Percentiles rank a stretch among this genome's conserved stretches.
phyloP scores from a whole-genome alignment of 2,329 filamentous ascomycete species.

The Talaromyces islandicus region DNA sequence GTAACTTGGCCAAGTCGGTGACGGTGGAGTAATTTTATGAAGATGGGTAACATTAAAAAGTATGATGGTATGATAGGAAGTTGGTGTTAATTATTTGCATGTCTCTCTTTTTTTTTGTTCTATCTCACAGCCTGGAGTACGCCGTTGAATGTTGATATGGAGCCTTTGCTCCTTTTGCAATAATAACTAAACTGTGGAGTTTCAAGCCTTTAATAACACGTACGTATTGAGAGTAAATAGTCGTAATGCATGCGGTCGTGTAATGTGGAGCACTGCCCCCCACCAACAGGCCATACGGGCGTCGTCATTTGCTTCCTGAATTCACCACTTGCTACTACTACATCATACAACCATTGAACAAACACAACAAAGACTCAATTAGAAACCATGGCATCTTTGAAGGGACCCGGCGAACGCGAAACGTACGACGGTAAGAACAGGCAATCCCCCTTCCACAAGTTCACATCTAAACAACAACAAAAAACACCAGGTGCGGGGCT shows the following conservation, averaged over 20 bases:
- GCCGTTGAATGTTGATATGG: neutral
- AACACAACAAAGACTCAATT: neutral
- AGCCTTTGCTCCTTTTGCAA: neutral
- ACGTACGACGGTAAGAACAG: slow-evolving; percentile 46
- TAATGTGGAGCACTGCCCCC: neutral
- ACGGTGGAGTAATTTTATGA: slow-evolving; percentile 75
- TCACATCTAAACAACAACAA: neutral
- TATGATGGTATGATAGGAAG: slow-evolving; percentile 4
- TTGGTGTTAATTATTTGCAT: neutral
- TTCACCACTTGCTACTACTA: neutral
- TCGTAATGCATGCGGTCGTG: neutral
- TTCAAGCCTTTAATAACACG: neutral
- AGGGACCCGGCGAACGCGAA: slow-evolving; percentile 57
- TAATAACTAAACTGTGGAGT: neutral
- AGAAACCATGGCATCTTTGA: slow-evolving; percentile 49
- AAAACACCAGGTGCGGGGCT: slow-evolving; percentile 56
- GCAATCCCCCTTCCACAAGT: neutral
- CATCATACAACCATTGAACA: neutral
- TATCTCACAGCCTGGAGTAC: neutral
- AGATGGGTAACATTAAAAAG: neutral
- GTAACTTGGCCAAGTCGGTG: slow-evolving; percentile 97
- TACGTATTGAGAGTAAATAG: neutral
- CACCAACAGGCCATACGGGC: neutral
- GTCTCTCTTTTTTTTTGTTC: slow-evolving; percentile 2
- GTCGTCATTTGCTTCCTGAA: neutral